These are phyloP conservation scores for Paraconiothyrium brasiliense DNA, from an alignment of 2,329 filamentous ascomycete genomes.

Conservation along the genomic window DNA sequence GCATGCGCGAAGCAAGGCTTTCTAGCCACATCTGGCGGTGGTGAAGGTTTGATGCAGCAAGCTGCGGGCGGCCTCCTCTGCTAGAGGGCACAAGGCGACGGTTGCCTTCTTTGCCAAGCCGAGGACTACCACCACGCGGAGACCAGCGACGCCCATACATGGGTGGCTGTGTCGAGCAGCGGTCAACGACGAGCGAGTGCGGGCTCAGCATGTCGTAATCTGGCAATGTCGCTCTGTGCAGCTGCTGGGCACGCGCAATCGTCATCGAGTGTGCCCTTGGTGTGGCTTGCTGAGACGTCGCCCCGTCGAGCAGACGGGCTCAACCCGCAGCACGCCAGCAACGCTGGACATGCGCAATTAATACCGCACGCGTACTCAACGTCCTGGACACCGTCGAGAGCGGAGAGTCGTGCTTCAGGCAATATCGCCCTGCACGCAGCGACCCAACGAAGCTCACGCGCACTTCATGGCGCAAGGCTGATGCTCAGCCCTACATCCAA, in stretches of 20 bases:
- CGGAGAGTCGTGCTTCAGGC: slow-evolving; percentile 2
- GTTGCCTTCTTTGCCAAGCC: slow-evolving; percentile 31
- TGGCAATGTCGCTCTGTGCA: neutral
- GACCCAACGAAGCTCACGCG: slow-evolving; percentile 11
- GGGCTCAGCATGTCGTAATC: neutral
- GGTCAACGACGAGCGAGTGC: neutral
- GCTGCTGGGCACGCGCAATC: neutral
- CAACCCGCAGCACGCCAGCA: neutral
- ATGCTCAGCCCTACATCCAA: slow-evolving; percentile 20
- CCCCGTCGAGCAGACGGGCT: neutral
- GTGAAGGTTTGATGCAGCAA: slow-evolving; percentile 15
- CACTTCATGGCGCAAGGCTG: slow-evolving; percentile 13
- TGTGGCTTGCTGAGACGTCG: slow-evolving; percentile 14
- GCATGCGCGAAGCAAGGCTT: slow-evolving; percentile 29
- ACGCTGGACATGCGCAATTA: slow-evolving; percentile 5
- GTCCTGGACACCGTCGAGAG: neutral
- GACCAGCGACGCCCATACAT: slow-evolving; percentile 4
- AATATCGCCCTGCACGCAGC: slow-evolving; percentile 16
- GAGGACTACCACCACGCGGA: slow-evolving; percentile 9
- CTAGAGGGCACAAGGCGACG: slow-evolving; percentile 27
- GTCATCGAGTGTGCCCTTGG: neutral
- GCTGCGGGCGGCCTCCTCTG: slow-evolving; percentile 32
- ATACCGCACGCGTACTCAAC: slow-evolving; percentile 13
- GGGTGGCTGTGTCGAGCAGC: slow-evolving; percentile 24
- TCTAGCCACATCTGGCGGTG: slow-evolving; percentile 24